Conservation (phyloP, 2,329 filamentous ascomycete genomes). For the Trichoderma brevicompactum region DNA sequence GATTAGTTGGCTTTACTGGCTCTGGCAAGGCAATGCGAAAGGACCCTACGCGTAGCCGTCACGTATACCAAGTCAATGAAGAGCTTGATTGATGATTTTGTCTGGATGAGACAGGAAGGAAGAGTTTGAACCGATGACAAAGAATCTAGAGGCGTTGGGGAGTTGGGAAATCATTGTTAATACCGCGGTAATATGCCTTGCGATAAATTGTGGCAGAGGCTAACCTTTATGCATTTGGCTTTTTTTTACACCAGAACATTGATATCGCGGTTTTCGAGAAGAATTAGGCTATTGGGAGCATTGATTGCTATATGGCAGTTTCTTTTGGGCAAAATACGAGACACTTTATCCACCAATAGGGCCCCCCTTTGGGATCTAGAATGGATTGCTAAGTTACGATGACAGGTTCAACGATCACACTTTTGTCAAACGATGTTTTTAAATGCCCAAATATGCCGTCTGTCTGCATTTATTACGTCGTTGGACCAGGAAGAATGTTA, state of each 20-base stretch:
- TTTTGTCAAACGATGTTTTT: conserved; percentile 6
- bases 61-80: conserved; percentile 80
- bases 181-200: conserved; percentile 44
- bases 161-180: conserved; percentile 35
- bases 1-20: conserved; percentile 88
- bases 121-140: conserved; percentile 6
- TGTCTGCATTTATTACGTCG: neutral
- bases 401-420: conserved; percentile 29
- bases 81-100: conserved; percentile 65
- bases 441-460: conserved; percentile 13
- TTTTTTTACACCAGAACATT: conserved; percentile 26
- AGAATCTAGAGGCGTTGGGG: conserved; percentile 32
- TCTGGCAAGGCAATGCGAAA: conserved; percentile 96
- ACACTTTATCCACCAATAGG: conserved; percentile 20
- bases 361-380: conserved; percentile 20
- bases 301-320: conserved; percentile 4
- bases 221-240: conserved; percentile 43
- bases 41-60: conserved; percentile 78
- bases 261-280: conserved; percentile 28
- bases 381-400: conserved; percentile 29
- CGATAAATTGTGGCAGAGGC: conserved; percentile 45
- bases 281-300: conserved; percentile 21
- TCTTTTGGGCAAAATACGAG: conserved; percentile 10
- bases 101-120: conserved; percentile 37
- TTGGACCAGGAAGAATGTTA: neutral